phyloP scores from a whole-genome alignment of 768 basidiomycete species.

The Exidia glandulosa region DNA sequence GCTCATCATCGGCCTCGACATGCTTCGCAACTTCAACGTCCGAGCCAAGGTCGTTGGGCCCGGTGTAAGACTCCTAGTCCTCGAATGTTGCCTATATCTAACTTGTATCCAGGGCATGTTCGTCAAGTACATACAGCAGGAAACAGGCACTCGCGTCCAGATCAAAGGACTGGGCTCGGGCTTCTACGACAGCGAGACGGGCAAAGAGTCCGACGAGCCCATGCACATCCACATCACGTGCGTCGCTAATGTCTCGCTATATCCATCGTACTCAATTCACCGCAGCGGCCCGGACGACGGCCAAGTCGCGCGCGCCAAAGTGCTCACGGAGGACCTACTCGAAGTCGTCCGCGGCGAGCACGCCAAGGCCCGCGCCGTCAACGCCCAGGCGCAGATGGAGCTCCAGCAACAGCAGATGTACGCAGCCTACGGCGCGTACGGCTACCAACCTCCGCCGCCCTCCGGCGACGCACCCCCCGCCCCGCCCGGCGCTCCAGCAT shows the following conservation, averaged over 20 bases:
- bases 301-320: slow-evolving; percentile 79
- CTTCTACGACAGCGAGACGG: slow-evolving; percentile 87
- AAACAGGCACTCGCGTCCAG: slow-evolving; percentile 92
- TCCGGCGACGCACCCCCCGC: slow-evolving; percentile 34
- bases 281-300: slow-evolving; percentile 72
- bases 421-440: slow-evolving; percentile 53
- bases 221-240: slow-evolving; percentile 90
- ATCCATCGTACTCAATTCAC: slow-evolving; percentile 2
- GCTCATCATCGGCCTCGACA: slow-evolving; percentile 77
- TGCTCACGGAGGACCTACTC: slow-evolving; percentile 78
- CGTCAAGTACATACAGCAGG: slow-evolving; percentile 96
- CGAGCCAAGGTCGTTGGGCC: slow-evolving; percentile 97
- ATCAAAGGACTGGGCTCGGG: slow-evolving; percentile 94
- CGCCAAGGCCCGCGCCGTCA: slow-evolving; percentile 55
- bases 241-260: slow-evolving; percentile 18
- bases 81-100: background rate
- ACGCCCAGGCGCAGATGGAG: slow-evolving; percentile 76
- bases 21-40: slow-evolving; percentile 93
- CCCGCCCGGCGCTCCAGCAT: slow-evolving; percentile 15
- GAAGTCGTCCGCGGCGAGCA: slow-evolving; percentile 84
- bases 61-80: slow-evolving; percentile 38
- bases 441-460: slow-evolving; percentile 37
- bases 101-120: slow-evolving; percentile 65
- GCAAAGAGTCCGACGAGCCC: slow-evolving; percentile 77
- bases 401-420: slow-evolving; percentile 75